Percentiles rank a stretch among this genome's conserved stretches.
phyloP scores from a whole-genome alignment of 768 basidiomycete genomes.

The Lentinula boryana region DNA sequence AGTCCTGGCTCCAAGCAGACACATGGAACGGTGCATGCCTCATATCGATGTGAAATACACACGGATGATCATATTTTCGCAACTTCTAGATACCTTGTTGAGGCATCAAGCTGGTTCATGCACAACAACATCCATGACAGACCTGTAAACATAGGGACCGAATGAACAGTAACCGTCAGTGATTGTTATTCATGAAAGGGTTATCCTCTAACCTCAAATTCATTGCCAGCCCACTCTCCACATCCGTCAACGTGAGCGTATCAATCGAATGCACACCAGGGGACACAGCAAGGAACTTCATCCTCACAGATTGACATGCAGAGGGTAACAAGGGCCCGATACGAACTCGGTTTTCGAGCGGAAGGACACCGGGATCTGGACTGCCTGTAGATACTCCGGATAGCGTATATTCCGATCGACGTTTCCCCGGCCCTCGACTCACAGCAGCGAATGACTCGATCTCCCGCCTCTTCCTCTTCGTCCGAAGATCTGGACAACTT shows the following conservation, averaged over 20 bases:
- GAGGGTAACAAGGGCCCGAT: constrained; percentile 82
- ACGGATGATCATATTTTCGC: too few relatives aligned
- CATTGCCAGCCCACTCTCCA: constrained; percentile 64
- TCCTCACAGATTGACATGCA: constrained; percentile 80
- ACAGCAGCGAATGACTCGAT: constrained; percentile 18
- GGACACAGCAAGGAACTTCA: constrained; percentile 77
- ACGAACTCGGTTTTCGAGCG: constrained; percentile 72
- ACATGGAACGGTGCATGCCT: too few relatives aligned
- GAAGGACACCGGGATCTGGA: constrained; percentile 56
- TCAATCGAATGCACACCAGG: constrained; percentile 79
- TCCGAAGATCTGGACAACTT: constrained; percentile 47
- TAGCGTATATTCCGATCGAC: constrained; percentile 18
- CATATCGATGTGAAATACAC: too few relatives aligned
- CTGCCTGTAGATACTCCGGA: background rate
- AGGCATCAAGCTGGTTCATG: background rate
- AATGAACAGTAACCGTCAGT: background rate
- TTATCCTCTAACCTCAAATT: constrained; percentile 56
- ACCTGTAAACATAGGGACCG: constrained; percentile 32
- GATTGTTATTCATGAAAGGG: background rate
- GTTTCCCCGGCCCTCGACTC: constrained; percentile 21
- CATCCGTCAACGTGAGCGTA: constrained; percentile 64
- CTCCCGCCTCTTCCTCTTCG: constrained; percentile 35
- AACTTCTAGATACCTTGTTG: too few relatives aligned
- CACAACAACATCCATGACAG: constrained; percentile 71
- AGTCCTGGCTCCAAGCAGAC: too few relatives aligned